These are phyloP conservation scores for Ceratocystis harringtonii DNA, from an alignment of 2,329 filamentous ascomycete species.

Conservation along the genomic window DNA sequence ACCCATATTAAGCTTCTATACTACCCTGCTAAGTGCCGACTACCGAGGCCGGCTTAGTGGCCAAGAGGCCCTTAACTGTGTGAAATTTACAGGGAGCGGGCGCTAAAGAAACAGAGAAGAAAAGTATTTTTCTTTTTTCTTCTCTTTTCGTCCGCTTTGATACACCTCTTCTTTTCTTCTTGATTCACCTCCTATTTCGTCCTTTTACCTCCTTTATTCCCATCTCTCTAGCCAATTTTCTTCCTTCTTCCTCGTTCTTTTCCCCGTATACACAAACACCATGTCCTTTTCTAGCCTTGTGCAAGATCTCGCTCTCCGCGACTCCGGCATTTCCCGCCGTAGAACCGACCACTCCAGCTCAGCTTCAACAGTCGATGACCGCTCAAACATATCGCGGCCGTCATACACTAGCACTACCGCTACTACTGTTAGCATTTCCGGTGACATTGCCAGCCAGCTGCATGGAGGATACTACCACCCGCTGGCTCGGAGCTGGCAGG, in stretches of 20 bases:
- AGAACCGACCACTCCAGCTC: constrained; percentile 32
- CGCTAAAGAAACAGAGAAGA: background rate
- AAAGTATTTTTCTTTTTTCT: background rate
- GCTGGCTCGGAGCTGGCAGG: constrained; percentile 65
- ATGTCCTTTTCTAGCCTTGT: constrained; percentile 58
- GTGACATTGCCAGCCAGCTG: constrained; percentile 68
- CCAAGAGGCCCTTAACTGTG: background rate
- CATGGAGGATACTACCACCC: constrained; percentile 74
- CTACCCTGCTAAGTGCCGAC: background rate
- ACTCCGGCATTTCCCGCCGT: constrained; percentile 32
- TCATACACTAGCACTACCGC: constrained; percentile 52
- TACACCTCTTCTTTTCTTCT: background rate
- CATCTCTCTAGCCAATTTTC: background rate
- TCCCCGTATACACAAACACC: constrained; percentile 15
- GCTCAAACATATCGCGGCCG: constrained; percentile 44
- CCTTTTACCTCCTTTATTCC: background rate
- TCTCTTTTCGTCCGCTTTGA: background rate
- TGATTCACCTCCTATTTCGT: background rate
- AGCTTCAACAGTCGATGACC: constrained; percentile 43
- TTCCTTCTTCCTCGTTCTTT: background rate
- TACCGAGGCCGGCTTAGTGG: background rate
- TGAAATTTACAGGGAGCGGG: background rate
- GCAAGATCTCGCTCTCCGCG: constrained; percentile 47
- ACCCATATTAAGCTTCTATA: background rate
- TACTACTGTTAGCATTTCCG: constrained; percentile 53